Conservation (phyloP, 345 rosid species). For the Eutrema japonicum region DNA sequence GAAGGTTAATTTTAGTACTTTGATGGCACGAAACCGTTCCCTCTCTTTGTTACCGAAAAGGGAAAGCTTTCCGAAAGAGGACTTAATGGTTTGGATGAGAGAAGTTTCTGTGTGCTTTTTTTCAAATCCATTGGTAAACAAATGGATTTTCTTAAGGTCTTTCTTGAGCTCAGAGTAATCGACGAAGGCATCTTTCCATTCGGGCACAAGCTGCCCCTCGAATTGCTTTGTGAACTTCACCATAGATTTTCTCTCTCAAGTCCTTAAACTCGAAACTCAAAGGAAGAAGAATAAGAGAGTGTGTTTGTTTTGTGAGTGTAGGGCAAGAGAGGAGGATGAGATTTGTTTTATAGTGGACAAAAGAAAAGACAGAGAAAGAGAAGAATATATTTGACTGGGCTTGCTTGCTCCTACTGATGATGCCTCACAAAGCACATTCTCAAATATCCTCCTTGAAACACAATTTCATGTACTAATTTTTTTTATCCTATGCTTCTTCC, state of each 20-base stretch:
- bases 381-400: conserved; percentile 46
- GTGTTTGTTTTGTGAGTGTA: conserved; percentile 49
- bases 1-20: conserved; percentile 49
- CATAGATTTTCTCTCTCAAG: conserved; percentile 49
- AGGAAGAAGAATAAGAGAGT: conserved; percentile 29
- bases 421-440: conserved; percentile 61
- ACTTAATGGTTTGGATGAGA: conserved; percentile 44
- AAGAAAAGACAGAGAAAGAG: conserved; percentile 31
- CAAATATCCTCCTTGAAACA: conserved; percentile 57
- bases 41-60: conserved; percentile 50
- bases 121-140: conserved; percentile 37
- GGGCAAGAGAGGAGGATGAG: conserved; percentile 43
- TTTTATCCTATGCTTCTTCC: conserved; percentile 63
- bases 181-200: conserved; percentile 98
- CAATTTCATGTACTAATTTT: conserved; percentile 25
- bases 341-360: conserved; percentile 56
- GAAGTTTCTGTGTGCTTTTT: conserved; percentile 36
- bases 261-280: conserved; percentile 14
- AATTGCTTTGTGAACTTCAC: conserved; percentile 91
- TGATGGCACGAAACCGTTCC: conserved; percentile 64
- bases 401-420: conserved; percentile 42
- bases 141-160: conserved; percentile 66
- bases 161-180: conserved; percentile 93
- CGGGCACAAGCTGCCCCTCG: conserved; percentile 94
- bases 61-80: conserved; percentile 56